Evolutionary conservation across 2,329 filamentous ascomycete genomes (phyloP).

Genomic region (Aureobasidium sp.): DNA sequence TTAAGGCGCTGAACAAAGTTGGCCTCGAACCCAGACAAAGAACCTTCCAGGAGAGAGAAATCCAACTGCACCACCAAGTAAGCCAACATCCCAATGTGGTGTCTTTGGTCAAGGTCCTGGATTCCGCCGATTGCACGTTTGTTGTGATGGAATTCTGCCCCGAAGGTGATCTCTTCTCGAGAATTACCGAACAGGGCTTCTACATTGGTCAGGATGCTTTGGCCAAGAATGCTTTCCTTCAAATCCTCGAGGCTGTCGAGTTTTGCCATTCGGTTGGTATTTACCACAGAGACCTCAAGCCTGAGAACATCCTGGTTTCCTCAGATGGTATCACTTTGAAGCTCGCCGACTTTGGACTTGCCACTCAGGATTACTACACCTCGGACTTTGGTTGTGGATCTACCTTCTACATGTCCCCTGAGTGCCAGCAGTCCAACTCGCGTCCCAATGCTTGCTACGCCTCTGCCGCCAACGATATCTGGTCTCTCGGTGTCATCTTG

Average conservation of each 20-base stretch:
- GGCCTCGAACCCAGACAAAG: slow-evolving; percentile 83
- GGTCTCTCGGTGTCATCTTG: slow-evolving; percentile 95
- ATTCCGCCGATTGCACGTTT: slow-evolving; percentile 85
- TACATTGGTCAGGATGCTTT: slow-evolving; percentile 90
- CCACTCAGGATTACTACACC: slow-evolving; percentile 74
- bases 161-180: slow-evolving; percentile 92
- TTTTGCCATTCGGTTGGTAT: slow-evolving; percentile 91
- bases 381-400: slow-evolving; percentile 97
- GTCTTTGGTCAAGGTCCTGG: slow-evolving; percentile 87
- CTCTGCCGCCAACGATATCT: slow-evolving; percentile 92
- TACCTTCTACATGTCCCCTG: slow-evolving; percentile 99
- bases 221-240: slow-evolving; percentile 81
- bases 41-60: slow-evolving; percentile 88
- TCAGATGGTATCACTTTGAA: slow-evolving; percentile 86
- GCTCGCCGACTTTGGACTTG: slow-evolving; percentile 94
- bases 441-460: slow-evolving; percentile 71
- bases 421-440: slow-evolving; percentile 76
- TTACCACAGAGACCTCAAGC: slow-evolving; percentile 96
- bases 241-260: slow-evolving; percentile 92
- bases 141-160: slow-evolving; percentile 96
- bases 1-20: slow-evolving; percentile 93
- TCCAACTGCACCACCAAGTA: slow-evolving; percentile 81
- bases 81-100: slow-evolving; percentile 90
- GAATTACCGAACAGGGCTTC: slow-evolving; percentile 90
- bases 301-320: slow-evolving; percentile 92